phyloP scores from a whole-genome alignment of 495 filamentous ascomycete species.

The Neurospora sp. region DNA sequence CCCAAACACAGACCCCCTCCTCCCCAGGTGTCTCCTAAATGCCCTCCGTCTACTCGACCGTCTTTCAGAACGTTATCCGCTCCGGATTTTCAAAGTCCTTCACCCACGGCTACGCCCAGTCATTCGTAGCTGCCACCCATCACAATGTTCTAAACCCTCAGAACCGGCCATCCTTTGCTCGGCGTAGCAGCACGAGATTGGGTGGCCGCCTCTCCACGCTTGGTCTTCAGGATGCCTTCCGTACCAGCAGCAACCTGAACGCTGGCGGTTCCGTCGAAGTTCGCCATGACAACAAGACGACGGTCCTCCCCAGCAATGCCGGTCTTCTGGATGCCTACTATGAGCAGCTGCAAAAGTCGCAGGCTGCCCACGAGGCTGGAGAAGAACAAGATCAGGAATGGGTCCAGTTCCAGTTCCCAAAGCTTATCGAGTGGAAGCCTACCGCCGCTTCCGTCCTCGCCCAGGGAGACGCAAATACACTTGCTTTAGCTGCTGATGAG shows the following conservation, averaged over 20 bases:
- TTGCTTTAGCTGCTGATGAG: conserved; percentile 22
- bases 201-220: conserved; percentile 46
- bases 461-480: conserved; percentile 39
- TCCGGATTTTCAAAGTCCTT: conserved; percentile 93
- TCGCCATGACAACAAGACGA: conserved; percentile 26
- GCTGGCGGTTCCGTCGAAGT: conserved; percentile 24
- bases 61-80: conserved; percentile 81
- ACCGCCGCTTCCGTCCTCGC: conserved; percentile 36
- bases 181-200: conserved; percentile 37
- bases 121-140: conserved; percentile 90
- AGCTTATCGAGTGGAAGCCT: conserved; percentile 79
- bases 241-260: conserved; percentile 30
- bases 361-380: conserved; percentile 49
- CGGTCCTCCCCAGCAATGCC: conserved; percentile 24
- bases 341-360: conserved; percentile 71
- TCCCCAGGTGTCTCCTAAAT: conserved; percentile 45
- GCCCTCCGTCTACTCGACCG: conserved; percentile 47
- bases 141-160: conserved; percentile 67
- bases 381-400: conserved; percentile 64
- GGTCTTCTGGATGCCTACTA: conserved; percentile 71
- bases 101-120: conserved; percentile 94
- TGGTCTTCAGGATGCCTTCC: conserved; percentile 69
- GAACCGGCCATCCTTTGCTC: conserved; percentile 44
- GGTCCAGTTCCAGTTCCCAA: conserved; percentile 80
- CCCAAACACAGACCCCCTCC: conserved; percentile 22